These are phyloP conservation scores for Russula griseocarnosa DNA, from an alignment of 768 basidiomycete genomes.

Conservation along the genomic window DNA sequence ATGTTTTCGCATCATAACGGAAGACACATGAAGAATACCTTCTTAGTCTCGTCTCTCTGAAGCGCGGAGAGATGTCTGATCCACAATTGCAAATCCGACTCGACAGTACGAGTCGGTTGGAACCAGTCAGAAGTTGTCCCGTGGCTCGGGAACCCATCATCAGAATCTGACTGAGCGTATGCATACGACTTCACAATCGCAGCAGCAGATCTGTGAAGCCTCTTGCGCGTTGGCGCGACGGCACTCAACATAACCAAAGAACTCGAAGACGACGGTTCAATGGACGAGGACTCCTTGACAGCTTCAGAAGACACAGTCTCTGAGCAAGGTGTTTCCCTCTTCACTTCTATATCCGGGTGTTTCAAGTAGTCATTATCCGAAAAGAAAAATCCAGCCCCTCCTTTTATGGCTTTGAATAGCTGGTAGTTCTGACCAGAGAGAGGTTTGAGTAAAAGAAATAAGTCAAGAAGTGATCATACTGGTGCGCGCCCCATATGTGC, in stretches of 20 bases:
- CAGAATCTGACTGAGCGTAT: slow-evolving; percentile 65
- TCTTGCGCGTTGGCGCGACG: slow-evolving; percentile 36
- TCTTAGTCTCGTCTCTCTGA: slow-evolving; percentile 62
- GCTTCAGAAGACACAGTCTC: slow-evolving; percentile 29
- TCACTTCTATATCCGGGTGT: slow-evolving; percentile 20
- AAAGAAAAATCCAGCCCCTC: slow-evolving; percentile 63
- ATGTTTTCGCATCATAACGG: slow-evolving; percentile 8
- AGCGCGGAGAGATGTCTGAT: slow-evolving; percentile 59
- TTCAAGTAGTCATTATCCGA: slow-evolving; percentile 66
- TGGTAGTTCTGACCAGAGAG: slow-evolving; percentile 42
- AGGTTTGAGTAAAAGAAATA: slow-evolving; percentile 2
- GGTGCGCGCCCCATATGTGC: slow-evolving; percentile 60
- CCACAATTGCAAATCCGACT: slow-evolving; percentile 58
- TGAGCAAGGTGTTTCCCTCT: slow-evolving; percentile 25
- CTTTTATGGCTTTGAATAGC: slow-evolving; percentile 58
- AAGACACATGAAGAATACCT: slow-evolving; percentile 41
- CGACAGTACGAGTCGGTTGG: slow-evolving; percentile 38
- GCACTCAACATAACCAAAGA: slow-evolving; percentile 32
- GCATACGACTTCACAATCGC: slow-evolving; percentile 56
- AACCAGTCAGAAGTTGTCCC: slow-evolving; percentile 29
- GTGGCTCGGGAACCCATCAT: slow-evolving; percentile 55
- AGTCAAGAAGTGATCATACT: slow-evolving; percentile 38
- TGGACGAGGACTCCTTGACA: slow-evolving; percentile 1
- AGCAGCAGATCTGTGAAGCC: slow-evolving; percentile 58
- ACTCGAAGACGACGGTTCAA: slow-evolving; percentile 30